Percentiles rank a stretch among this genome's conserved stretches.
Evolutionary conservation across 352 stramenopile species (phyloP).

Genomic region (Pythium aphanidermatum): DNA sequence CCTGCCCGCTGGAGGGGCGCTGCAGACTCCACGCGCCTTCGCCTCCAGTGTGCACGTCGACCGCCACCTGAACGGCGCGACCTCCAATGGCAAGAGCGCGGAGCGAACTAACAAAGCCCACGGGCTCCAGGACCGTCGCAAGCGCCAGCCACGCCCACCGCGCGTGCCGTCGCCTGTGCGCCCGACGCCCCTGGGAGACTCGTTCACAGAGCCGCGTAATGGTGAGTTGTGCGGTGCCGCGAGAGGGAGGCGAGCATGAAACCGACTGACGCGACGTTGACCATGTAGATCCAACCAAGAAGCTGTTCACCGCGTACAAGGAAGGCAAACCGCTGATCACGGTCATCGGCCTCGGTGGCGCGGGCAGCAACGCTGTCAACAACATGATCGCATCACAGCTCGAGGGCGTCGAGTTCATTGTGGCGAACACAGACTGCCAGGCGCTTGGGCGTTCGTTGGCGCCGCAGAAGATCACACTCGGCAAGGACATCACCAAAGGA

Average conservation of each 20-base stretch:
- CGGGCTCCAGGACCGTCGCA: conserved; percentile 22
- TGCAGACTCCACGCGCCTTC: conserved; percentile 4
- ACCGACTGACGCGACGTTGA: too few relatives aligned
- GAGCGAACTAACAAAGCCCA: conserved; percentile 9
- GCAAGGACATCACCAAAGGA: conserved; percentile 81
- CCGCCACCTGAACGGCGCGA: conserved; percentile 12
- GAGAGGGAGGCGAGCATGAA: too few relatives aligned
- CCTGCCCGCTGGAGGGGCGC: not conserved
- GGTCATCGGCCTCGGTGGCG: conserved; percentile 78
- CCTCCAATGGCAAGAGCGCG: not conserved
- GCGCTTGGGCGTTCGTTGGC: conserved; percentile 71
- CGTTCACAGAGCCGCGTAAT: conserved; percentile 6
- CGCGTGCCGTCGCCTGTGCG: conserved; percentile 9
- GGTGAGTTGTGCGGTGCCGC: too few relatives aligned
- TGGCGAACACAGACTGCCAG: conserved; percentile 95
- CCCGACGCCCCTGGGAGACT: conserved; percentile 3
- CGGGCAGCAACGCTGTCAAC: conserved; percentile 85
- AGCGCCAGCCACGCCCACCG: conserved; percentile 22
- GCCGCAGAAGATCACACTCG: conserved; percentile 76
- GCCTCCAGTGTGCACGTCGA: conserved; percentile 18
- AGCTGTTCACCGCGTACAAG: conserved; percentile 53
- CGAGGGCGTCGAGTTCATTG: conserved; percentile 93
- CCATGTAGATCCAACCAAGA: conserved; percentile 28
- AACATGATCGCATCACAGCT: conserved; percentile 88
- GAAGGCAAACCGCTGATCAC: conserved; percentile 83